These are phyloP conservation scores for Hygrophoropsis aurantiaca DNA, from an alignment of 768 basidiomycete genomes.

Conservation along the genomic window DNA sequence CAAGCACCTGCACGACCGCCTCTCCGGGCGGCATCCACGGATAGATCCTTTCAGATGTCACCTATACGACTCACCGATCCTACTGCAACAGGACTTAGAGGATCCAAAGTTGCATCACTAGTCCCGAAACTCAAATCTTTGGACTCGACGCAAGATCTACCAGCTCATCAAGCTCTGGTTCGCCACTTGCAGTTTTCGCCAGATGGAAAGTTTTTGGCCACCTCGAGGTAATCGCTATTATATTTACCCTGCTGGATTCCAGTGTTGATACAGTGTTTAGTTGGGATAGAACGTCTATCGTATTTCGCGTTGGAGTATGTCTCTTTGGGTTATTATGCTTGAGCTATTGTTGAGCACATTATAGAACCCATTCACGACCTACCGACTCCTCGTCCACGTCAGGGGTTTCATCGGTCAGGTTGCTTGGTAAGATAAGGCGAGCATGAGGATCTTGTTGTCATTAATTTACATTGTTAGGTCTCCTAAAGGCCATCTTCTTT, in stretches of 20 bases:
- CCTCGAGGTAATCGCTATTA: slow-evolving; percentile 42
- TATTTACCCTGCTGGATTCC: not conserved
- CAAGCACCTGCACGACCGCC: slow-evolving; percentile 30
- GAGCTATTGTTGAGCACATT: slow-evolving; percentile 13
- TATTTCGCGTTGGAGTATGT: slow-evolving; percentile 48
- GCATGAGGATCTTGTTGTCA: too few species aligned
- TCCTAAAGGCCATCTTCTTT: slow-evolving; percentile 42
- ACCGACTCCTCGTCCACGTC: slow-evolving; percentile 50
- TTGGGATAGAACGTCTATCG: slow-evolving; percentile 52
- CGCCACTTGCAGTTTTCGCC: slow-evolving; percentile 57
- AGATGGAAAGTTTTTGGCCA: slow-evolving; percentile 51
- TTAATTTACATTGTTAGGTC: too few species aligned
- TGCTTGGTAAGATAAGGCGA: slow-evolving; percentile 42
- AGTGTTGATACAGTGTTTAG: slow-evolving; percentile 22
- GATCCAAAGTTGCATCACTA: slow-evolving; percentile 38
- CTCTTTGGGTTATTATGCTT: slow-evolving; percentile 3
- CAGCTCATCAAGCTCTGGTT: slow-evolving; percentile 50
- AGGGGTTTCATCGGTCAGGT: slow-evolving; percentile 55
- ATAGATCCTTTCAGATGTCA: slow-evolving; percentile 26
- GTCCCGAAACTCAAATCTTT: slow-evolving; percentile 43
- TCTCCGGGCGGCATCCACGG: slow-evolving; percentile 28
- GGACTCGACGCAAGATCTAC: slow-evolving; percentile 40
- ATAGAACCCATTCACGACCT: slow-evolving; percentile 41
- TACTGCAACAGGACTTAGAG: slow-evolving; percentile 32
- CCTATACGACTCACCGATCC: slow-evolving; percentile 34